Evolutionary conservation across 371 early-diverging fungal species (phyloP), one percentile per base, ranked within the genome.

Genomic region (Coelomomyces lativittatus): DNA sequence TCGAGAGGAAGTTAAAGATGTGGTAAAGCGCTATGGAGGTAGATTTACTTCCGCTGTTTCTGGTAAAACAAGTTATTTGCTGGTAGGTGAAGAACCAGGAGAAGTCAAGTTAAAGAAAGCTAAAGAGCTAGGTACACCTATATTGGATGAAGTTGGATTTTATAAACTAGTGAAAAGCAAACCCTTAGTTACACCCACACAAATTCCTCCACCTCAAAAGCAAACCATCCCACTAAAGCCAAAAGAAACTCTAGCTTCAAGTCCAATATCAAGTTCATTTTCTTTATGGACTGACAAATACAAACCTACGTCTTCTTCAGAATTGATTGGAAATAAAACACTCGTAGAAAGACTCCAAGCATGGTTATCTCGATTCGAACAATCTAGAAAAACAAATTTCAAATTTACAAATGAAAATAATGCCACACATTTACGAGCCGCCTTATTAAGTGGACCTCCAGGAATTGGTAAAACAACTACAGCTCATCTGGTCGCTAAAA

Each of bases 381-480:
- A 24, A 25, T 30, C 23, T 11, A 31, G 27, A 17, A 54, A 33
- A 19, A 14, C 7, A 15, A 32, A 56, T 21, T 34, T 34, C 37
- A 11, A 5, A 21, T 35, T 19, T 21, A 45, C 12, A 26, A 41
- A 41, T 30, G 47, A 46, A 2, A 7, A 46, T 3, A 44, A 59
- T 15, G 34, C 44, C 0, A 41, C 60, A 2, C 28, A 47, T 17
- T 65, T 53, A 44, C 71, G 82, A 15, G 91, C 97, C 0, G 70
- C 85, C 3, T 57, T 99, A 8, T 62, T 99, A 1, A 88, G 91
- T 35, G 99, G 99, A 0, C 83, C 91, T 11, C 98, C 99, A 9
- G 99, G 99, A 2, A 83, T 98, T 27, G 99, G 99, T 30, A 99
- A 99, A 62, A 98, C 99, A 3, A 91, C 97, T 0, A 68, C 91